A percentile compares a stretch with the other conserved stretches of the same genome.
Conservation (phyloP, 345 rosid genomes). For the Pistacia integerrima region DNA sequence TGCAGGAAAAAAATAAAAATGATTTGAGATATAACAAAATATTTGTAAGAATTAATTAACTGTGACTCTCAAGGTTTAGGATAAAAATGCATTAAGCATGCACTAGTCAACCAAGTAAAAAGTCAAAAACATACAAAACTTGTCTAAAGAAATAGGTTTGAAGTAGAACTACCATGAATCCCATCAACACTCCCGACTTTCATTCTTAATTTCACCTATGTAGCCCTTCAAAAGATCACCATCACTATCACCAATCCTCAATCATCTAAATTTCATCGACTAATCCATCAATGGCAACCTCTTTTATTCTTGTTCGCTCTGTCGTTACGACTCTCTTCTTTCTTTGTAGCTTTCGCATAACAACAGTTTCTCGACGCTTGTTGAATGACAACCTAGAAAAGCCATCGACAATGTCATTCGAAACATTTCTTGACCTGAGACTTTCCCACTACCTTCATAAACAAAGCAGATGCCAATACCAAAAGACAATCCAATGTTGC, state of each 20-base stretch:
- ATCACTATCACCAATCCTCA: too few species aligned
- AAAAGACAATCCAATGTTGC: neutral
- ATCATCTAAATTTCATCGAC: neutral
- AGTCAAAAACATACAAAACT: slow-evolving; percentile 9
- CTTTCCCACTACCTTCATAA: neutral
- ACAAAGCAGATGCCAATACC: neutral
- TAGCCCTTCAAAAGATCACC: neutral
- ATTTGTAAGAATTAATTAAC: too few species aligned
- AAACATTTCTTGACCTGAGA: neutral
- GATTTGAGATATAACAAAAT: too few species aligned
- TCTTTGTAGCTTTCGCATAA: neutral
- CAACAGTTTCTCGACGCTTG: neutral
- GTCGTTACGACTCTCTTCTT: neutral
- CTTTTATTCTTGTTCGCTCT: neutral
- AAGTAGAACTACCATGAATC: slow-evolving; percentile 20
- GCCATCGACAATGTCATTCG: neutral
- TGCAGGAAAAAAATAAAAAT: too few species aligned
- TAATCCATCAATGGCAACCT: neutral
- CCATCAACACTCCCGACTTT: neutral
- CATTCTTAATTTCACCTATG: neutral
- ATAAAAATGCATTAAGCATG: too few species aligned
- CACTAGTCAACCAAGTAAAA: too few species aligned
- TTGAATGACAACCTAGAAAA: neutral
- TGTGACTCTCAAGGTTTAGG: too few species aligned
- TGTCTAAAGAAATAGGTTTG: neutral